Conservation (phyloP, 2,329 filamentous ascomycete genomes). For the Hypoxylon sp. region DNA sequence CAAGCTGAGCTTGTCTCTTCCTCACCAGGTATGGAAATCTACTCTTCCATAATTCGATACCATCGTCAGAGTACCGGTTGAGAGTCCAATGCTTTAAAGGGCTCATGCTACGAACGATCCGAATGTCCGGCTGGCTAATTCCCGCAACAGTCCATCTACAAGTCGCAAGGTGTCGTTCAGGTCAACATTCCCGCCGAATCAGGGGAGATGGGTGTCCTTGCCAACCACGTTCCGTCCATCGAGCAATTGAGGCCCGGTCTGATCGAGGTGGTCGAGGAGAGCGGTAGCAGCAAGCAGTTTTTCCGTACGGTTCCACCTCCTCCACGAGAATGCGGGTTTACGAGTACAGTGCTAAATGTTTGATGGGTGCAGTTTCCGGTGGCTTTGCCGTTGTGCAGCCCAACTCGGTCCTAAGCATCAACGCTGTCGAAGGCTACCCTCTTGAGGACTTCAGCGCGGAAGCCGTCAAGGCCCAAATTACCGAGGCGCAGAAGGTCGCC, state of each 20-base stretch:
- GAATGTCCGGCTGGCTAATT: slow-evolving; percentile 54
- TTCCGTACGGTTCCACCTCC: slow-evolving; percentile 76
- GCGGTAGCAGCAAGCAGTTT: slow-evolving; percentile 89
- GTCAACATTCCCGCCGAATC: slow-evolving; percentile 99
- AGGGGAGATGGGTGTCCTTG: slow-evolving; percentile 99
- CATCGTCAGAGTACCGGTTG: slow-evolving; percentile 5
- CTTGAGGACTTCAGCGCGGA: slow-evolving; percentile 97
- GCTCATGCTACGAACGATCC: slow-evolving; percentile 32
- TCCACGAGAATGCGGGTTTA: slow-evolving; percentile 11
- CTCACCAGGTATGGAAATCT: slow-evolving; percentile 87
- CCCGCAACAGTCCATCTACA: slow-evolving; percentile 73
- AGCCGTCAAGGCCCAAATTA: slow-evolving; percentile 85
- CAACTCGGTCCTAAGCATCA: slow-evolving; percentile 94
- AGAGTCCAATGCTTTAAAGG: slow-evolving; percentile 7
- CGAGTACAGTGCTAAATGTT: slow-evolving; percentile 30
- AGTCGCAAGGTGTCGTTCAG: slow-evolving; percentile 79
- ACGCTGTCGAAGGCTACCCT: slow-evolving; percentile 93
- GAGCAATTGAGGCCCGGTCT: slow-evolving; percentile 98
- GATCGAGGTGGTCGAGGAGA: slow-evolving; percentile 95
- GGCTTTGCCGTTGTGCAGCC: slow-evolving; percentile 98
- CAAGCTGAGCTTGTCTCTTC: slow-evolving; percentile 96
- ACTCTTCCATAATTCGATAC: slow-evolving; percentile 14
- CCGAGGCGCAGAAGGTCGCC: slow-evolving; percentile 95
- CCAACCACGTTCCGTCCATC: slow-evolving; percentile 98
- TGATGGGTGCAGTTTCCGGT: slow-evolving; percentile 75